These are phyloP conservation scores for Phytophthora vignae DNA, from an alignment of 352 stramenopile genomes.

Conservation along the genomic window DNA sequence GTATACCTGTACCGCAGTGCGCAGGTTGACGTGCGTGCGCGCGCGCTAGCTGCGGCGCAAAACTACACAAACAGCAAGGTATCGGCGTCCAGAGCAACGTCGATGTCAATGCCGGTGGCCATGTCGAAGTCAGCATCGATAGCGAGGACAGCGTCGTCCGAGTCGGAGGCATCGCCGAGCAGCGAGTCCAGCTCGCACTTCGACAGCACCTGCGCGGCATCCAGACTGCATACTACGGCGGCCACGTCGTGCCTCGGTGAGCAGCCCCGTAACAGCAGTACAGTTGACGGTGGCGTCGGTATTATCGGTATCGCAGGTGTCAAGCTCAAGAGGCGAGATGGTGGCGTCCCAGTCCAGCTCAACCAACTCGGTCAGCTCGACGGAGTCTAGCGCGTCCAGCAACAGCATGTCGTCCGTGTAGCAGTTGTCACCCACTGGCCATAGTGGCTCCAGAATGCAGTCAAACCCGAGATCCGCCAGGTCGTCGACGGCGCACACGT, in stretches of 20 bases:
- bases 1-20: neutral
- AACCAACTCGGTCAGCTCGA: conserved; percentile 23
- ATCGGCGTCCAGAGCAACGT: neutral
- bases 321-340: neutral
- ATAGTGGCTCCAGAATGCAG: conserved; percentile 10
- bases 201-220: neutral
- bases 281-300: neutral
- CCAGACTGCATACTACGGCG: conserved; percentile 9
- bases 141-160: neutral
- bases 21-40: neutral
- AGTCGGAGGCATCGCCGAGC: conserved; percentile 4
- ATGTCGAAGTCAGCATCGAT: neutral
- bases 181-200: conserved; percentile 22
- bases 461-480: neutral
- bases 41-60: neutral
- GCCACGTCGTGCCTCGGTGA: conserved; percentile 22
- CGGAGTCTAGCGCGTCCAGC: conserved; percentile 13
- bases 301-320: neutral
- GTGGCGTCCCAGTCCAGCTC: conserved; percentile 27
- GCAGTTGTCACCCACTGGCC: neutral
- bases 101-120: neutral
- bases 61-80: neutral
- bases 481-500: conserved; percentile 14
- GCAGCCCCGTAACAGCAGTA: neutral
- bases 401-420: conserved; percentile 14